Evolutionary conservation across 495 filamentous ascomycete species (phyloP), one percentile per base, ranked within the genome.

Genomic region (Neurospora tetrasperma): DNA sequence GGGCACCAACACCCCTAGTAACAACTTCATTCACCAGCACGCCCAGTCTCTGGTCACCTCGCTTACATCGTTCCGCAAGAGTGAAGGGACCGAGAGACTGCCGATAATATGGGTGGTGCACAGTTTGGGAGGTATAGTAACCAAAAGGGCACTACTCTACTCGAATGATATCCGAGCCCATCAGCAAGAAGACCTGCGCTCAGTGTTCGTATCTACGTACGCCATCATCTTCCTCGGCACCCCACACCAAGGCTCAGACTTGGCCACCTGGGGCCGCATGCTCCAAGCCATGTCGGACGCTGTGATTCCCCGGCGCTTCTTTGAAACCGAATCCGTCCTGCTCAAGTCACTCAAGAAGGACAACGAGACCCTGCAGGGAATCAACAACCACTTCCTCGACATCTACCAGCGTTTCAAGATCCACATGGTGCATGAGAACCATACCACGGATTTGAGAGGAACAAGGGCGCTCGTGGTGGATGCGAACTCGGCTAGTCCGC

Each of bases 61-160:
- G n/a, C 81, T 88, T 71, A 83, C 83, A 0, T 76, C 80, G 42
- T 84, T 83, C 71, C 80, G 83, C 46, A 84, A 87, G 79, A 90
- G 86, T 79, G 90, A 80, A 80, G 86, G 80, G 73, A 86, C 78
- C 79, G 86, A 80, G 72, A 83, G 75, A 75, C 89, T 90, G 39
- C 93, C 93, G 0, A 94, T 97, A 72, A 90, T 97, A 71, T 97
- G 93, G 83, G 90, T 97, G 16, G 93, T 88, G 42, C 93, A 97
- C 83, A 93, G 90, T 44, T 84, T 97, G 11, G 93, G 93, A 4
- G 93, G 93, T 6, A 88, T 97, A 42, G 84, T 97, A 5, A 90
- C 93, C 16, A 97, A 97, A 76, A 86, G 91, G 18, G 84, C 84
- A 1, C 74, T 86, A 48, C 71, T 86, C 78, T 89, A 86, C 80